Base-by-base conservation (phyloP, 208 protist genomes). In the Trypanosoma congolense region DNA sequence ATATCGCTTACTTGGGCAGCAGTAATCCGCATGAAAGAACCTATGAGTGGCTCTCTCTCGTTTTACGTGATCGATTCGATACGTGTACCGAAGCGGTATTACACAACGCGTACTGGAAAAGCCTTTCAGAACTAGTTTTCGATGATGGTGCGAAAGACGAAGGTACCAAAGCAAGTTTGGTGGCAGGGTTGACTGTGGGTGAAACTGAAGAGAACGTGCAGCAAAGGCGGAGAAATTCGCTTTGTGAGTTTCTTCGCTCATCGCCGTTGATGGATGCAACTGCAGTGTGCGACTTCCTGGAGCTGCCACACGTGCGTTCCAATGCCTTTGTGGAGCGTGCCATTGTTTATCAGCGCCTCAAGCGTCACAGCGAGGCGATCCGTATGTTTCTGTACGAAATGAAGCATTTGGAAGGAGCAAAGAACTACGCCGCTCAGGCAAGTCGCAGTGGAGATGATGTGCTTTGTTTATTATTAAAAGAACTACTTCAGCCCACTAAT, bases 321-420 rank as follows among this genome's bases (percentile, higher is more conserved):
- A 29, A 16, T 18, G 71, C 67, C 21, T 46, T 65, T 19, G 47
- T 62, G 0, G 85, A 92, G 63, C 61, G 78, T 3, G 77, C 68
- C 26, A 68, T 84, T 25, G 65, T 92, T 36, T 89, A 87, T 43
- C 53, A 72, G 21, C 67, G 85, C 2, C 48, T 77, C 16, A 66
- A 67, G 4, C 56, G 53, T n/a, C 81, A 92, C 53, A 62, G 58
- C 9, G 52, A 68, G 22, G 80, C 85, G 1, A 65, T 87, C 14
- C 42, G 50, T 18, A 89, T 92, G 85, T 83, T 78, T 56, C 43
- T 84, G 14, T 38, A 66, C 35, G 81, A 89, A 54, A 48, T 46
- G 5, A 30, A 69, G 9, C 54, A 69, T 38, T 40, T 87, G 45
- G 57, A 42, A 2, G 71, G 60, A 10, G 85, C 81, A 6, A 60